Conservation (phyloP, 352 stramenopile species). For the Phytophthora citrophthora region DNA sequence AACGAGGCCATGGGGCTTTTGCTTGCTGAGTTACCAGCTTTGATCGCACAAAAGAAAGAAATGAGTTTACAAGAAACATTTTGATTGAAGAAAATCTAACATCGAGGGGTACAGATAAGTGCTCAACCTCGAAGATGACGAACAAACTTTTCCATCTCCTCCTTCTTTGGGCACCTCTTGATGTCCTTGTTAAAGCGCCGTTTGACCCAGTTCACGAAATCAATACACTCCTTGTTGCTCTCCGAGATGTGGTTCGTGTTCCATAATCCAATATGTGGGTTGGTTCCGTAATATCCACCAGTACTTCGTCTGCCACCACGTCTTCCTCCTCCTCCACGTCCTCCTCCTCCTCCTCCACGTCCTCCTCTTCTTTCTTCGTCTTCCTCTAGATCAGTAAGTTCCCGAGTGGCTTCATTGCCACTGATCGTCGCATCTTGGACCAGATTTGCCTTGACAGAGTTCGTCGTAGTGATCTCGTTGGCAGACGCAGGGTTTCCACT, state of each 20-base stretch:
- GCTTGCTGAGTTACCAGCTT: too few relatives aligned
- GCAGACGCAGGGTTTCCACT: background rate
- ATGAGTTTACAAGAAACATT: too few relatives aligned
- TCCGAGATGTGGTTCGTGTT: too few relatives aligned
- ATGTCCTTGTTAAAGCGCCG: background rate
- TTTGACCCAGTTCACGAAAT: background rate
- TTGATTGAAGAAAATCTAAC: too few relatives aligned
- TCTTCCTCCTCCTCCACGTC: background rate
- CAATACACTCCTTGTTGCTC: background rate
- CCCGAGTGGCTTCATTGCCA: background rate
- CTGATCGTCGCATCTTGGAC: background rate
- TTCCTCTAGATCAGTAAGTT: background rate
- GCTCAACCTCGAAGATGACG: background rate
- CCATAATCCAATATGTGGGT: too few relatives aligned
- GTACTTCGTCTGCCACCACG: background rate
- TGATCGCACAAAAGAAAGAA: too few relatives aligned
- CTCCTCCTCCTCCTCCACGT: background rate
- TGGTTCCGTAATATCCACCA: too few relatives aligned
- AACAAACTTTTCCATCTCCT: background rate
- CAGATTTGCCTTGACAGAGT: background rate
- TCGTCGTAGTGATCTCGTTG: background rate
- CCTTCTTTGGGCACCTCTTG: background rate
- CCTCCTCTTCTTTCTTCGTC: background rate
- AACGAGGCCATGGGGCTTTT: too few relatives aligned
- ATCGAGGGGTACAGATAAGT: too few relatives aligned